phyloP scores from a whole-genome alignment of 1,139 yeast genomes.

The Diutina rugosa region DNA sequence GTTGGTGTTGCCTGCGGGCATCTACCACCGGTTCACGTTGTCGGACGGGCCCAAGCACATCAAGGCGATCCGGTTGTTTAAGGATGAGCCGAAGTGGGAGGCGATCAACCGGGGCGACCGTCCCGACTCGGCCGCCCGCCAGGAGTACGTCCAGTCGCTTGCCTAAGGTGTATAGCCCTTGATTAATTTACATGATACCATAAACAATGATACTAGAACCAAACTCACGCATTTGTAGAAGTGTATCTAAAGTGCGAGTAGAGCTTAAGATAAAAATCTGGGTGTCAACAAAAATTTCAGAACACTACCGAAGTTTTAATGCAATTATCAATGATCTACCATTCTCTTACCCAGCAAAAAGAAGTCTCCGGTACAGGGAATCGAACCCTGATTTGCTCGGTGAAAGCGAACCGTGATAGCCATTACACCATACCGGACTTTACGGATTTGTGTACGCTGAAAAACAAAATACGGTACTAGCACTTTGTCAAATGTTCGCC shows the following conservation, averaged over 20 bases:
- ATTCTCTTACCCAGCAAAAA: not conserved
- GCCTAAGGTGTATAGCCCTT: conserved; percentile 4
- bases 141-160: conserved; percentile 18
- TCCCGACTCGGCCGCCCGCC: conserved; percentile 17
- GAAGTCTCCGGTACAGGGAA: conserved; percentile 60
- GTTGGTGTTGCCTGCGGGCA: conserved; percentile 76
- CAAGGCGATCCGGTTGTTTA: conserved; percentile 71
- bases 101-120: conserved; percentile 55
- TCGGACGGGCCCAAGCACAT: conserved; percentile 44
- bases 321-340: too few species aligned
- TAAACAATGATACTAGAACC: too few species aligned
- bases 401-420: conserved; percentile 78
- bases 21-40: conserved; percentile 83
- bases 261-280: too few species aligned
- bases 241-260: too few species aligned
- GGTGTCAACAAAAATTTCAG: too few species aligned
- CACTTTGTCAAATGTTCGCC: not conserved
- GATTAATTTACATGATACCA: not conserved
- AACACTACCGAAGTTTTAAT: too few species aligned
- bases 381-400: conserved; percentile 79
- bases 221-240: too few species aligned
- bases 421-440: conserved; percentile 65
- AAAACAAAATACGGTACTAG: not conserved
- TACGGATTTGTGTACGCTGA: not conserved
- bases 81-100: conserved; percentile 95